Conservation (phyloP, 768 basidiomycete genomes). For the Tulasnella sp. region DNA sequence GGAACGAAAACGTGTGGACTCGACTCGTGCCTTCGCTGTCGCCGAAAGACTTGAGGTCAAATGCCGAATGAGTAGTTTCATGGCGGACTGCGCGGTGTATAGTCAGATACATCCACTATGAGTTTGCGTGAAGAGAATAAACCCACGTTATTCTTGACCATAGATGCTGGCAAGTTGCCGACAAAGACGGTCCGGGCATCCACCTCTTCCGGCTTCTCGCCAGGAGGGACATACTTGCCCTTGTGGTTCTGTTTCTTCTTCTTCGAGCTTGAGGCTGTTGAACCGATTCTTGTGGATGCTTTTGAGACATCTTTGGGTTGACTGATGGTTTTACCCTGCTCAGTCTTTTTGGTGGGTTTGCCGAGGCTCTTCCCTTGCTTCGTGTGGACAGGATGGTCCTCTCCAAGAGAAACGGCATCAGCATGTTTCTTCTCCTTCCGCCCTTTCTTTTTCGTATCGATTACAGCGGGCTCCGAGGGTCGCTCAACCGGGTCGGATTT, state of each 20-base stretch:
- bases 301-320: not conserved
- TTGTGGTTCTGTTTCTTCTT: not conserved
- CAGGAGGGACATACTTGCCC: conserved; percentile 48
- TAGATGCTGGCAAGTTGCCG: conserved; percentile 74
- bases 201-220: conserved; percentile 64
- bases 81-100: conserved; percentile 44
- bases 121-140: not conserved
- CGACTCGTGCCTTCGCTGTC: conserved; percentile 64
- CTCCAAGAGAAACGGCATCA: not conserved
- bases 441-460: not conserved
- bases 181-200: conserved; percentile 85
- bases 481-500: not conserved
- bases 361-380: not conserved
- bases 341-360: not conserved
- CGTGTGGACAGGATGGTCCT: not conserved
- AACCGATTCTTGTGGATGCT: not conserved
- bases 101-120: not conserved
- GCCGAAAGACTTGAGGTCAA: conserved; percentile 59
- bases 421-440: not conserved
- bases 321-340: not conserved
- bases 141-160: conserved; percentile 68
- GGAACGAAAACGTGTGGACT: conserved; percentile 89
- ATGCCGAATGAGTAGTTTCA: conserved; percentile 64
- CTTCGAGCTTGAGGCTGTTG: not conserved
- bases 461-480: not conserved